phyloP scores from a whole-genome alignment of 2,329 filamentous ascomycete genomes.

The Penicillium capsulatum region DNA sequence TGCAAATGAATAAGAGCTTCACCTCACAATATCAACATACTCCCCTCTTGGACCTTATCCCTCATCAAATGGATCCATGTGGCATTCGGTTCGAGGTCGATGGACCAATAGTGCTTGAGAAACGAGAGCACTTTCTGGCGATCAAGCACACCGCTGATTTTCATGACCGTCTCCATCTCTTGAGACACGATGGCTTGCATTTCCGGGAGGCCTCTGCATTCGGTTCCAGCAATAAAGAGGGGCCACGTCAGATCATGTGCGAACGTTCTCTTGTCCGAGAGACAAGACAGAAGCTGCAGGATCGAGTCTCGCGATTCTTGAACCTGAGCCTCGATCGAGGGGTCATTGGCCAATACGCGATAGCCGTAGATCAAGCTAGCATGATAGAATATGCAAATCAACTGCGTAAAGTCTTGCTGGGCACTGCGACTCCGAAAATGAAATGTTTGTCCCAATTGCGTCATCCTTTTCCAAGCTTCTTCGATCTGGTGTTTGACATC shows the following conservation, averaged over 20 bases:
- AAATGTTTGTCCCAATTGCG: conserved; percentile 12
- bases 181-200: conserved; percentile 8
- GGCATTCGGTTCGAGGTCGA: background rate
- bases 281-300: conserved; percentile 1
- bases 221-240: conserved; percentile 17
- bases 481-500: conserved; percentile 5
- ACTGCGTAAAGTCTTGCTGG: conserved; percentile 17
- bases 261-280: conserved; percentile 5
- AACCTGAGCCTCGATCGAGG: background rate
- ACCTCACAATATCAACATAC: conserved; percentile 9
- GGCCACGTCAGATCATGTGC: conserved; percentile 17
- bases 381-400: conserved; percentile 26
- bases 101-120: conserved; percentile 8
- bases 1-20: conserved; percentile 5
- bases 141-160: conserved; percentile 12
- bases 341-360: conserved; percentile 17
- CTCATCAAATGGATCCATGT: conserved; percentile 19
- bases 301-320: conserved; percentile 7
- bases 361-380: conserved; percentile 25
- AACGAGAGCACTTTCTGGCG: conserved; percentile 11
- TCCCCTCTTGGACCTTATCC: conserved; percentile 1
- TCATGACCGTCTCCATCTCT: conserved; percentile 11
- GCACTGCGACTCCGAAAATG: conserved; percentile 14
- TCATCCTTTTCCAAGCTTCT: conserved; percentile 14
- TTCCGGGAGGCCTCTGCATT: conserved; percentile 6